Evolutionary conservation across 768 basidiomycete genomes (phyloP).

Genomic region (Mycena polygramma): DNA sequence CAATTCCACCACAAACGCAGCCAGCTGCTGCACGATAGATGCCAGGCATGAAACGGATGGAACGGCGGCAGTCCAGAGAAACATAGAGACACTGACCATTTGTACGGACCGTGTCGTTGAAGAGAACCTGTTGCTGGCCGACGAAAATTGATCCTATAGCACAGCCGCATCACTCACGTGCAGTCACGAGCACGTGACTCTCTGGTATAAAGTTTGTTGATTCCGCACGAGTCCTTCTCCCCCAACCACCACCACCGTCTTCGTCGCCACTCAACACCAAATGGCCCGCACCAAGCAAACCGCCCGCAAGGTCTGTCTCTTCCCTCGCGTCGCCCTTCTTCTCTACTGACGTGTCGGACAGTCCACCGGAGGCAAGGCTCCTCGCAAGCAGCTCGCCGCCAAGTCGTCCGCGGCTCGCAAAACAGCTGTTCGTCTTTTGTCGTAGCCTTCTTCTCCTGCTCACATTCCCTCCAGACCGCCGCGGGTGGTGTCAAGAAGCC

Average conservation of each 20-base stretch:
- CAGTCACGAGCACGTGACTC: background rate
- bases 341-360: constrained; percentile 4
- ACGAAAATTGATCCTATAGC: background rate
- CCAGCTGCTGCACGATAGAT: background rate
- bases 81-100: constrained; percentile 14
- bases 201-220: background rate
- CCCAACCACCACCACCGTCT: constrained; percentile 10
- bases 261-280: constrained; percentile 1
- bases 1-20: background rate
- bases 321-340: background rate
- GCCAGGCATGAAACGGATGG: background rate
- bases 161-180: background rate
- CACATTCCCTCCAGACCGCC: constrained; percentile 37
- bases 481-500: constrained; percentile 62
- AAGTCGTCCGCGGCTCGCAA: constrained; percentile 30
- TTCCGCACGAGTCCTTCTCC: background rate
- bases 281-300: constrained; percentile 42
- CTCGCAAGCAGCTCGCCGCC: constrained; percentile 47
- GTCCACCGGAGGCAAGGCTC: constrained; percentile 51
- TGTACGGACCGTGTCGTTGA: background rate
- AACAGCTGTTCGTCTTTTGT: constrained; percentile 7
- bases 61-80: background rate
- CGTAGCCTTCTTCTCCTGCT: too few relatives aligned
- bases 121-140: background rate
- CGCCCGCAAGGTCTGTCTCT: constrained; percentile 29